Base-by-base conservation (phyloP, 768 basidiomycete genomes). In the Psilocybe cubensis region DNA sequence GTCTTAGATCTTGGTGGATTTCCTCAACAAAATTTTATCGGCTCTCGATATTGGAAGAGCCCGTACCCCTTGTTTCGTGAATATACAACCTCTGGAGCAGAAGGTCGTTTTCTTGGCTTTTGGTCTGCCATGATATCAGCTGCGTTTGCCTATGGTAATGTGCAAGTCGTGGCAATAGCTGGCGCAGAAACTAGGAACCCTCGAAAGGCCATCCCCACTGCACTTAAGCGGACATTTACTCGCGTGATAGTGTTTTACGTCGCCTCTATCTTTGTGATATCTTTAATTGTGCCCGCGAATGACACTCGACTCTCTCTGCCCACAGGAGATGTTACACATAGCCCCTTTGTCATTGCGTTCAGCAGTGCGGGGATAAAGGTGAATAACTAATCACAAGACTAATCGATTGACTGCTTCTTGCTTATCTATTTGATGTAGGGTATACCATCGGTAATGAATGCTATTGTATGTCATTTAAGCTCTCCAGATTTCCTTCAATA, bases 321-420 rank as follows among this genome's bases (percentile, higher is more conserved):
- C 24, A 64, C 69, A 45, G 64, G 66, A 10, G 68, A 78, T 21
- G 84, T 77, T 11, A 84, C 81, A 0, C 73, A 83, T 40, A 89
- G 87, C 28, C 90, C 90, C 0, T 92, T 90, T 70, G 89, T 92
- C 42, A 82, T 91, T 57, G 89, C 88, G 21, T 84, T 90, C 64
- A 76, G 72, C 35, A 73, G 77, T 21, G 83, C 84, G 4, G 85
- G 87, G 7, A 81, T 88, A 67, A 84, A 81, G 70, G 83, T 74
- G 18, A 17, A 18, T n/a, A 3, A 10, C 24, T n/a, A n/a, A 10
- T 17, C 40, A 56, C 20, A 23, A 29, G 38, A 25, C 24, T n/a
- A 25, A 29, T 20, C 7, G 23, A 25, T 17, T 31, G 17, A 41
- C 40, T 21, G 21, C 27, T 41, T 20, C 11, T 23, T 23, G n/a